phyloP scores from a whole-genome alignment of 495 filamentous ascomycete genomes.

The Podospora anserina region DNA sequence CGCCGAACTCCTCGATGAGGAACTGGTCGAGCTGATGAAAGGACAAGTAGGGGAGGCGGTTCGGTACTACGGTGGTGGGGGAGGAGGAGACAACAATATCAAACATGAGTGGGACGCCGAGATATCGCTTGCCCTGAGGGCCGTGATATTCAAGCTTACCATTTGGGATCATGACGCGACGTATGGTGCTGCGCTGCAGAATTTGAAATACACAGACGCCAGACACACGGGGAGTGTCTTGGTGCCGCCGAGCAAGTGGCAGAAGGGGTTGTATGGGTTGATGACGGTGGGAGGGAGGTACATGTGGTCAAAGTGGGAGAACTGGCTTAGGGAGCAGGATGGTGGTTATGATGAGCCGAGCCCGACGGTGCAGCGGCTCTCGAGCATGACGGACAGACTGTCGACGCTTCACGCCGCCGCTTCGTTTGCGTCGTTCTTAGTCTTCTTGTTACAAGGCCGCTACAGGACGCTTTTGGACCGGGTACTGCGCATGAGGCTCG shows the following conservation, averaged over 20 bases:
- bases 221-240: constrained; percentile 60
- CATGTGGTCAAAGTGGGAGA: constrained; percentile 85
- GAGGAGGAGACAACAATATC: constrained; percentile 29
- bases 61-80: constrained; percentile 76
- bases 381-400: constrained; percentile 62
- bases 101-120: constrained; percentile 83
- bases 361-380: constrained; percentile 54
- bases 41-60: constrained; percentile 85
- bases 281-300: constrained; percentile 87
- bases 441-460: constrained; percentile 84
- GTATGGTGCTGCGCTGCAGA: constrained; percentile 90
- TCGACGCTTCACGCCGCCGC: constrained; percentile 74
- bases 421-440: constrained; percentile 77
- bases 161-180: constrained; percentile 96
- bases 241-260: constrained; percentile 62
- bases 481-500: constrained; percentile 77
- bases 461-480: constrained; percentile 91
- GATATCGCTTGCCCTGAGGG: constrained; percentile 72
- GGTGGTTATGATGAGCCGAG: constrained; percentile 61
- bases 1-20: constrained; percentile 91
- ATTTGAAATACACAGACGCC: constrained; percentile 84
- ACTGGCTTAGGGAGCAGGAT: constrained; percentile 72
- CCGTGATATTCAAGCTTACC: constrained; percentile 85
- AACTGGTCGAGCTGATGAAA: constrained; percentile 79
- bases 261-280: constrained; percentile 81